Conservation (phyloP, 306 rosid species). For the Sesbania bispinosa region DNA sequence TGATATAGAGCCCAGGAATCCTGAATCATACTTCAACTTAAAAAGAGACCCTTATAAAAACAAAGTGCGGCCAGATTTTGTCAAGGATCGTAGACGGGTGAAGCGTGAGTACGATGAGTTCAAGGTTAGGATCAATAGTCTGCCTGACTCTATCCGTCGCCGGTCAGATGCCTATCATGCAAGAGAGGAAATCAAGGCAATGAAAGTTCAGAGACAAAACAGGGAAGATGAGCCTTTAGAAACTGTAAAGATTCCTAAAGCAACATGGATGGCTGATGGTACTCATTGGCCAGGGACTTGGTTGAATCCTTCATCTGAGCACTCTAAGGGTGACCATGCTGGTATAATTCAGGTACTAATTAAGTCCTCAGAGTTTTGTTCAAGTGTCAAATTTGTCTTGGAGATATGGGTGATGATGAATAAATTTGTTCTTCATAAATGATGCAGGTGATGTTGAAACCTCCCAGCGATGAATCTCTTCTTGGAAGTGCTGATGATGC, state of each 20-base stretch:
- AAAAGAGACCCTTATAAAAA: slow-evolving; percentile 88
- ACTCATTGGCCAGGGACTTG: slow-evolving; percentile 99
- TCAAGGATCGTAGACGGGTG: slow-evolving; percentile 79
- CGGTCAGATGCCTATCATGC: slow-evolving; percentile 94
- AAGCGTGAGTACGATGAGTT: slow-evolving; percentile 97
- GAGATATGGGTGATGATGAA: background rate
- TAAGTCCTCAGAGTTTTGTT: slow-evolving; percentile 5
- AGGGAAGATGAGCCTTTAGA: slow-evolving; percentile 67
- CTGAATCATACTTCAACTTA: slow-evolving; percentile 78
- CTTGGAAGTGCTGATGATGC: slow-evolving; percentile 61
- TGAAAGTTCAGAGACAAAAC: slow-evolving; percentile 81
- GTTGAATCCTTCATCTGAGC: slow-evolving; percentile 67
- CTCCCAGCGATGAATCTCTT: slow-evolving; percentile 88
- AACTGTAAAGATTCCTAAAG: slow-evolving; percentile 68
- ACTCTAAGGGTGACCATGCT: slow-evolving; percentile 82
- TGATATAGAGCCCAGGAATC: slow-evolving; percentile 86
- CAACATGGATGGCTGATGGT: slow-evolving; percentile 99
- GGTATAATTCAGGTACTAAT: slow-evolving; percentile 83
- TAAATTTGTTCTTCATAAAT: background rate
- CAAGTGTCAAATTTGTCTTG: background rate
- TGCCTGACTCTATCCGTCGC: slow-evolving; percentile 90
- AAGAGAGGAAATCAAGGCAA: slow-evolving; percentile 84
- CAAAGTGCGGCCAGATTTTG: slow-evolving; percentile 80
- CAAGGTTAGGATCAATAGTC: slow-evolving; percentile 82
- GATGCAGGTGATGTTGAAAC: slow-evolving; percentile 89